phyloP scores from a whole-genome alignment of 768 basidiomycete genomes.

The Grammothele lineata region DNA sequence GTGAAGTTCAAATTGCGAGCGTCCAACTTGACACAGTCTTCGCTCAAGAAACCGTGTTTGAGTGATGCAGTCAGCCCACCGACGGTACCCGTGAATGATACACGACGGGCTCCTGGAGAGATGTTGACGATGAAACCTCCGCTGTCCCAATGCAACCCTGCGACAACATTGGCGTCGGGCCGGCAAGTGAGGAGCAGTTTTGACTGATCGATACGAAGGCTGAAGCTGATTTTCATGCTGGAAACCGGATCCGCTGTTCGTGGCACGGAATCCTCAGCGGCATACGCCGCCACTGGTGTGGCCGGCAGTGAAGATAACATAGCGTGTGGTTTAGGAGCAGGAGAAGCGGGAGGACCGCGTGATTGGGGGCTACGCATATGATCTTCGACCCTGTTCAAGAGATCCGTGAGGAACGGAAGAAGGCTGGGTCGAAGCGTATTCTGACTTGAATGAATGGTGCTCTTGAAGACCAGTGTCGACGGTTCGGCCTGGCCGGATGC shows the following conservation, averaged over 20 bases:
- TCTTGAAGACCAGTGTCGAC: conserved; percentile 74
- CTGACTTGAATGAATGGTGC: conserved; percentile 83
- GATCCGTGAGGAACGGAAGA: conserved; percentile 79
- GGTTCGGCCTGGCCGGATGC: conserved; percentile 34
- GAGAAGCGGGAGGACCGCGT: conserved; percentile 15
- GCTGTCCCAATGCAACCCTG: conserved; percentile 88
- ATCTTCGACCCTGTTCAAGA: conserved; percentile 64
- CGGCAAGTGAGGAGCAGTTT: conserved; percentile 82
- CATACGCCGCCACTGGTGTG: not conserved
- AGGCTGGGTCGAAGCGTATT: conserved; percentile 81
- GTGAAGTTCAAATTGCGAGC: conserved; percentile 82
- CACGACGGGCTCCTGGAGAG: conserved; percentile 65
- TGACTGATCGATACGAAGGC: conserved; percentile 89
- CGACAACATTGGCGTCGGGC: conserved; percentile 90
- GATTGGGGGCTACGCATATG: conserved; percentile 56
- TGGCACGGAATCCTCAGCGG: conserved; percentile 7
- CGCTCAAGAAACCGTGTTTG: conserved; percentile 81
- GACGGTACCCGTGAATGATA: conserved; percentile 74
- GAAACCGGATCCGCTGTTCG: conserved; percentile 28
- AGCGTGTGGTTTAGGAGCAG: conserved; percentile 1
- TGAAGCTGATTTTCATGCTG: conserved; percentile 74
- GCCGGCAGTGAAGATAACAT: conserved; percentile 12
- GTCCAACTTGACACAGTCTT: conserved; percentile 76
- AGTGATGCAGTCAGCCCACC: conserved; percentile 78
- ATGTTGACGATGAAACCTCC: conserved; percentile 85